A percentile compares a stretch with the other conserved stretches of the same genome.
These are phyloP conservation scores for Erythrobasidium yunnanense DNA, from an alignment of 768 basidiomycete genomes.

Conservation along the genomic window DNA sequence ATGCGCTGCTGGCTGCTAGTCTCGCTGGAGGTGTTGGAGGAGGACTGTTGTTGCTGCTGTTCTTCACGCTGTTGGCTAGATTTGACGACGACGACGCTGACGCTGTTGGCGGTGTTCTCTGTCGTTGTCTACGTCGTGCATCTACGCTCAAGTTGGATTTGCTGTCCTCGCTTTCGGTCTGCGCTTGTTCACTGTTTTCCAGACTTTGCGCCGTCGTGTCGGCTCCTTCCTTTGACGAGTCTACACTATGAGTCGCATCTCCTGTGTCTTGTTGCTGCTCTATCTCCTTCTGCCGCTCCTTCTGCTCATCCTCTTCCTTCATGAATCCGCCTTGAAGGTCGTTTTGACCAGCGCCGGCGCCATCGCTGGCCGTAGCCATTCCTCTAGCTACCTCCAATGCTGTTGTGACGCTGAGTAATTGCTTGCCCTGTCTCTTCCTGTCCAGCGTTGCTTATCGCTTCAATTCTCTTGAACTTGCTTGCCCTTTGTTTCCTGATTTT, in stretches of 20 bases:
- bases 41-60: not conserved
- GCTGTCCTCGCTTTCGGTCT: constrained; percentile 1
- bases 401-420: too few species aligned
- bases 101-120: not conserved
- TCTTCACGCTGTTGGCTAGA: not conserved
- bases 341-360: too few species aligned
- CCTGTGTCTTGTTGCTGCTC: not conserved
- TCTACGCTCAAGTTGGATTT: not conserved
- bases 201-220: not conserved
- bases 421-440: too few species aligned
- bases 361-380: too few species aligned
- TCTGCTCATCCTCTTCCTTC: constrained; percentile 10
- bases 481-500: too few species aligned
- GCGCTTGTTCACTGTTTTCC: not conserved
- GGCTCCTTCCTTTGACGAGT: not conserved
- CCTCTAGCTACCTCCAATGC: too few species aligned
- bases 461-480: too few species aligned
- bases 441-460: too few species aligned
- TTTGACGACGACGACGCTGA: not conserved
- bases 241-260: not conserved
- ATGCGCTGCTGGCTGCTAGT: not conserved
- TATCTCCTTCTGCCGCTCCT: not conserved
- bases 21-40: constrained; percentile 25
- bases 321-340: constrained; percentile 18
- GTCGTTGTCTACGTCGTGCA: not conserved